A percentile compares a stretch with the other conserved stretches of the same genome.
phyloP scores from a whole-genome alignment of 768 basidiomycete species.

The Collybia mongolica region DNA sequence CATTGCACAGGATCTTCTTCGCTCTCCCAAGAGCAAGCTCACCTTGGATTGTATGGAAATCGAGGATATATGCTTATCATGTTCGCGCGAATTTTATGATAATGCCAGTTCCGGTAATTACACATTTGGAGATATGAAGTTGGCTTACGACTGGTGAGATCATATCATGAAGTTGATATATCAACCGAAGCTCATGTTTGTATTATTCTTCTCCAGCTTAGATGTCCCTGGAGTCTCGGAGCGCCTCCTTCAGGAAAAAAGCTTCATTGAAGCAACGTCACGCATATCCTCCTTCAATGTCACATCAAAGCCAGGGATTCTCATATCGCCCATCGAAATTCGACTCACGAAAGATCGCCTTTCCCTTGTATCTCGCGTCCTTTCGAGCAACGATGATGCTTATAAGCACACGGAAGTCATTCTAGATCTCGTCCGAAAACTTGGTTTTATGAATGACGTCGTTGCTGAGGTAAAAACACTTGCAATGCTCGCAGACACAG shows the following conservation, averaged over 20 bases:
- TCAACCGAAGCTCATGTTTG: conserved; percentile 1
- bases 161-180: background rate
- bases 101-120: conserved; percentile 92
- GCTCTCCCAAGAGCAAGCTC: conserved; percentile 42
- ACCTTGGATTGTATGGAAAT: conserved; percentile 47
- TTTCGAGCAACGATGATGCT: conserved; percentile 81
- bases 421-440: conserved; percentile 84
- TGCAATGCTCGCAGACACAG: conserved; percentile 90
- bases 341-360: conserved; percentile 88
- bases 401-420: conserved; percentile 93
- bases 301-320: conserved; percentile 67
- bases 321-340: conserved; percentile 90
- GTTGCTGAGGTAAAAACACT: conserved; percentile 80
- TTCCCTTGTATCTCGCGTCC: conserved; percentile 80
- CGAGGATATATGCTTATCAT: conserved; percentile 79
- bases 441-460: conserved; percentile 73
- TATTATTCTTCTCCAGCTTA: conserved; percentile 49
- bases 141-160: conserved; percentile 90
- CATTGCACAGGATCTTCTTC: conserved; percentile 63
- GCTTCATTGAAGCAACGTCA: conserved; percentile 98
- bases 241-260: conserved; percentile 65
- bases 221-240: conserved; percentile 69
- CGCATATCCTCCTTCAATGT: conserved; percentile 92
- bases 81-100: conserved; percentile 91
- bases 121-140: conserved; percentile 92